These are phyloP conservation scores for Phytophthora kernoviae DNA, from an alignment of 352 stramenopile species.

Conservation along the genomic window DNA sequence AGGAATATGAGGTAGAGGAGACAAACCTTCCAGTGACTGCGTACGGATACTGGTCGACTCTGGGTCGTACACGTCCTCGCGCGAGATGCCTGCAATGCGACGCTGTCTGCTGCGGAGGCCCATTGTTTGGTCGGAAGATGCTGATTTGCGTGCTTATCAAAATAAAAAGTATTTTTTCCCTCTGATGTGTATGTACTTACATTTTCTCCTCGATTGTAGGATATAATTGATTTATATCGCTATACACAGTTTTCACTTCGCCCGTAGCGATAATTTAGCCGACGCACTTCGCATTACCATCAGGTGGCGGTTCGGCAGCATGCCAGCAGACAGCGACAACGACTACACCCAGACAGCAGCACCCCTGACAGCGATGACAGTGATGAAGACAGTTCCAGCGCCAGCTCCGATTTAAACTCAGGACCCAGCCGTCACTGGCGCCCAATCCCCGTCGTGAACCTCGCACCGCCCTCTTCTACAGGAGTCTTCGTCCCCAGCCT, in stretches of 20 bases:
- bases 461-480: constrained; percentile 10
- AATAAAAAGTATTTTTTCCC: too few relatives aligned
- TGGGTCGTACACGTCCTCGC: constrained; percentile 44
- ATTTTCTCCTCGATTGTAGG: neutral
- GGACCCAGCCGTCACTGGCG: too few relatives aligned
- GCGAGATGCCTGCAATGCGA: constrained; percentile 38
- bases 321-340: constrained; percentile 4
- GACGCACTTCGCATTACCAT: too few relatives aligned
- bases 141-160: neutral
- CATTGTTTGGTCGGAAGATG: constrained; percentile 28
- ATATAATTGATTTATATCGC: neutral
- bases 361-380: constrained; percentile 1
- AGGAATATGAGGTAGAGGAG: neutral
- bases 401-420: neutral
- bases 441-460: constrained; percentile 9
- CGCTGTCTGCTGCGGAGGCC: constrained; percentile 56
- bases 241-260: neutral
- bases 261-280: too few relatives aligned
- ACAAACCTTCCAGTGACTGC: constrained; percentile 41
- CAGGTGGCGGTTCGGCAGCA: neutral
- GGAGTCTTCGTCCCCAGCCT: neutral
- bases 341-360: constrained; percentile 1
- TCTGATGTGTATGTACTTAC: neutral
- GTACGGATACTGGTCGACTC: constrained; percentile 39
- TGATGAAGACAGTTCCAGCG: neutral